These are phyloP conservation scores for Tylopilus vinaceipallidus DNA, from an alignment of 768 basidiomycete genomes.

Conservation along the genomic window DNA sequence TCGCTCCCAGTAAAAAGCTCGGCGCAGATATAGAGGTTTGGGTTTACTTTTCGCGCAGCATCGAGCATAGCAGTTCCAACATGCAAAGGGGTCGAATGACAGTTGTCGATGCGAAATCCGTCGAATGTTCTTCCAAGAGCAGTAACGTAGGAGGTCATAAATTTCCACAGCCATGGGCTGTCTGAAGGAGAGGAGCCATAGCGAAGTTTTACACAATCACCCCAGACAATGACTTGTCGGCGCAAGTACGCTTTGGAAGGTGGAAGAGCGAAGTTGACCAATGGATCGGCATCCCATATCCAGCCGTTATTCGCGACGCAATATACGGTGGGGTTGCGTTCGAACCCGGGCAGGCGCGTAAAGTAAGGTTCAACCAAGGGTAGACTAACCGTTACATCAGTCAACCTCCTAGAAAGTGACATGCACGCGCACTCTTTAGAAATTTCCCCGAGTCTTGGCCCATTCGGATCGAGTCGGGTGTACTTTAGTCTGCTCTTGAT, in stretches of 20 bases:
- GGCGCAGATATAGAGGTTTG: slow-evolving; percentile 94
- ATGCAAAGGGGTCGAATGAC: slow-evolving; percentile 93
- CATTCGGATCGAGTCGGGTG: slow-evolving; percentile 75
- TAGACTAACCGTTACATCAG: slow-evolving; percentile 44
- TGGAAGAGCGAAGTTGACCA: slow-evolving; percentile 88
- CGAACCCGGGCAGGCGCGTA: slow-evolving; percentile 71
- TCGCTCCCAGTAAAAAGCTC: slow-evolving; percentile 97
- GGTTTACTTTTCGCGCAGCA: slow-evolving; percentile 82
- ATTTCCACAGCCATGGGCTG: slow-evolving; percentile 93
- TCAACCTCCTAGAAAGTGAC: background rate
- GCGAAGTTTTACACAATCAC: slow-evolving; percentile 96
- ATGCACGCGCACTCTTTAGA: slow-evolving; percentile 60
- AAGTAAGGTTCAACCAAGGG: slow-evolving; percentile 93
- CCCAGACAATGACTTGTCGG: slow-evolving; percentile 96
- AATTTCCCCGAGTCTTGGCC: slow-evolving; percentile 83
- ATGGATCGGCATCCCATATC: slow-evolving; percentile 96
- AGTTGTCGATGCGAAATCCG: slow-evolving; percentile 98
- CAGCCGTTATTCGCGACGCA: slow-evolving; percentile 97
- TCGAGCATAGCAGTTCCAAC: slow-evolving; percentile 98
- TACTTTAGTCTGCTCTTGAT: slow-evolving; percentile 79
- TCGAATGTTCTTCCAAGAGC: slow-evolving; percentile 82
- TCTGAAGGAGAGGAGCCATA: slow-evolving; percentile 78
- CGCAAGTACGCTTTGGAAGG: slow-evolving; percentile 94
- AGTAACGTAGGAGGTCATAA: slow-evolving; percentile 84
- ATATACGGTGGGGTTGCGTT: slow-evolving; percentile 52